A percentile compares a stretch with the other conserved stretches of the same genome.
phyloP scores from a whole-genome alignment of 805 yeast genomes.

The Wilhelminamyces savonicus region DNA sequence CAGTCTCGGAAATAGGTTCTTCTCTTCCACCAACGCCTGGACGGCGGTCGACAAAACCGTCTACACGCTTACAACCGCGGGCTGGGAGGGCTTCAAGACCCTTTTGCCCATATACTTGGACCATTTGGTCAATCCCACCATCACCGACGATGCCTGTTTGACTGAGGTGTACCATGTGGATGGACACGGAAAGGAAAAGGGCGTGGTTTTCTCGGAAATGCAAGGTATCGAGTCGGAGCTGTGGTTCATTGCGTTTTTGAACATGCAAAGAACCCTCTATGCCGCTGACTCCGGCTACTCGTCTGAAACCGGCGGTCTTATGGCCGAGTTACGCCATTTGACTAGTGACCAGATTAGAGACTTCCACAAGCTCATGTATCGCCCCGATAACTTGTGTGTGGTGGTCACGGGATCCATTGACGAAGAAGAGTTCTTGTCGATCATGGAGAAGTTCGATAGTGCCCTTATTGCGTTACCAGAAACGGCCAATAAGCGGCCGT shows the following conservation, averaged over 20 bases:
- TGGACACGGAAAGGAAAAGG: conserved; percentile 85
- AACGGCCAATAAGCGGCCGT: conserved; percentile 51
- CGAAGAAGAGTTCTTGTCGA: conserved; percentile 58
- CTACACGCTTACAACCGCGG: conserved; percentile 85
- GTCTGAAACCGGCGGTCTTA: conserved; percentile 90
- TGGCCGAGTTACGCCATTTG: conserved; percentile 66
- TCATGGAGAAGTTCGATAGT: conserved; percentile 57
- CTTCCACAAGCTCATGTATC: conserved; percentile 67
- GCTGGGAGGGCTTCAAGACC: conserved; percentile 89
- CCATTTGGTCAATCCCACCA: conserved; percentile 76
- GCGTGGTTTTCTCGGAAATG: conserved; percentile 97
- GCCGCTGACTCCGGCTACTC: conserved; percentile 69
- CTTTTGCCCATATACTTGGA: conserved; percentile 86
- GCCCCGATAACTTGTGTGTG: conserved; percentile 79
- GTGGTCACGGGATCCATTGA: conserved; percentile 84
- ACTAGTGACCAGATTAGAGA: conserved; percentile 67
- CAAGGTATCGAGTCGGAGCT: conserved; percentile 83
- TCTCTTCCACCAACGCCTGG: conserved; percentile 93
- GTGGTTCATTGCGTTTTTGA: conserved; percentile 57
- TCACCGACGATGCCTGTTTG: conserved; percentile 83
- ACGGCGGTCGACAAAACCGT: conserved; percentile 95
- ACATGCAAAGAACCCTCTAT: conserved; percentile 53
- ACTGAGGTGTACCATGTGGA: conserved; percentile 96
- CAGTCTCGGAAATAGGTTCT: conserved; percentile 74
- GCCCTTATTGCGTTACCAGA: conserved; percentile 41